Conservation (phyloP, 139 green algal genomes). For the Coccomyxa sp. region DNA sequence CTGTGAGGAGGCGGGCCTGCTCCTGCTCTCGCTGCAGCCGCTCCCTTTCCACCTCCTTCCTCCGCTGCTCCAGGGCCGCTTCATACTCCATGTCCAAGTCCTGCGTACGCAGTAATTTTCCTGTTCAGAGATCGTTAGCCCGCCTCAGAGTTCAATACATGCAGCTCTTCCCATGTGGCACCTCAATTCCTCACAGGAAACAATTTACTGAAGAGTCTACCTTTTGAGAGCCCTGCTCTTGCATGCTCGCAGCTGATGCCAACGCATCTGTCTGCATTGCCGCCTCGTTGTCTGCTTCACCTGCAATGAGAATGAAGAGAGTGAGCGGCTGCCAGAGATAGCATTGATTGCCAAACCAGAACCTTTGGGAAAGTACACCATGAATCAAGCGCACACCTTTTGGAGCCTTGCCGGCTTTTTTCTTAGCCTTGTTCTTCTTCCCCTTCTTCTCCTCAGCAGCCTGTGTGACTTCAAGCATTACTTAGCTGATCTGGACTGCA, state of each 20-base stretch:
- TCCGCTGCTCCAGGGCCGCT: slow-evolving; percentile 57
- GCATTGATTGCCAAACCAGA: too few species aligned
- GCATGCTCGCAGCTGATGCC: too few species aligned
- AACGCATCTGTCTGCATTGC: too few species aligned
- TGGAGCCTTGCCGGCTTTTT: slow-evolving; percentile 8
- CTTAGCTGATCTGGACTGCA: too few species aligned
- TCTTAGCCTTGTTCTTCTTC: slow-evolving; percentile 1
- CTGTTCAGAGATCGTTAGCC: not conserved
- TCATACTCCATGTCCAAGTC: slow-evolving; percentile 42
- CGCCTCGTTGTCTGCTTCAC: too few species aligned
- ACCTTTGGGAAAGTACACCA: too few species aligned
- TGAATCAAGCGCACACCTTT: not conserved
- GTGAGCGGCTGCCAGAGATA: too few species aligned
- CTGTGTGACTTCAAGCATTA: not conserved
- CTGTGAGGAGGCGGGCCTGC: not conserved
- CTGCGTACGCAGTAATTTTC: not conserved
- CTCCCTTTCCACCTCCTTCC: slow-evolving; percentile 50
- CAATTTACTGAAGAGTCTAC: too few species aligned
- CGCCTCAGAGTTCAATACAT: not conserved
- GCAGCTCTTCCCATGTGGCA: not conserved
- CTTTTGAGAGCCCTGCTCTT: too few species aligned
- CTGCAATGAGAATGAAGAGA: too few species aligned
- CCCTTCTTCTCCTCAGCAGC: slow-evolving; percentile 29
- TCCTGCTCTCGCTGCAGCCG: slow-evolving; percentile 33
- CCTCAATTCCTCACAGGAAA: too few species aligned